Percentiles rank a stretch among this genome's conserved stretches.
These are phyloP conservation scores for Populus tremula DNA, from an alignment of 345 rosid species.

Conservation along the genomic window DNA sequence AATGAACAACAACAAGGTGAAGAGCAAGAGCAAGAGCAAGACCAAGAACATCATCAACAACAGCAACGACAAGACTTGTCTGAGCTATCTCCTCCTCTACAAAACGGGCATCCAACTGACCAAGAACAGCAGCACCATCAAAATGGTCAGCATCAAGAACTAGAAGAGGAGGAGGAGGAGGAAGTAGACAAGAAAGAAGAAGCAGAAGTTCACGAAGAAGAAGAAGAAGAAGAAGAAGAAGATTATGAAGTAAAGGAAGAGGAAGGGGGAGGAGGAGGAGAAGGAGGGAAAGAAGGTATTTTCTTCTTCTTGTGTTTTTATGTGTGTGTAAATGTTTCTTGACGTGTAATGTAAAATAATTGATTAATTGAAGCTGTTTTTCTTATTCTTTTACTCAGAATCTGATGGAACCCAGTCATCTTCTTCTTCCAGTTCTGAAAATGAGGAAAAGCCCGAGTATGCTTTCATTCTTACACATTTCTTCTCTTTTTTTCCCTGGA, in stretches of 20 bases:
- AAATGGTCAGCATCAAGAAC: not conserved
- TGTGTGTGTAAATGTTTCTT: not conserved
- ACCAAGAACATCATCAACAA: not conserved
- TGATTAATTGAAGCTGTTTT: conserved; percentile 23
- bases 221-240: conserved; percentile 27
- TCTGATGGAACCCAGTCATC: conserved; percentile 51
- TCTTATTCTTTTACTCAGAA: conserved; percentile 36
- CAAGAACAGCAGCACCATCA: conserved; percentile 1
- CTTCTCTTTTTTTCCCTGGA: conserved; percentile 3
- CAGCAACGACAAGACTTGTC: not conserved
- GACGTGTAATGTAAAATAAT: conserved; percentile 15
- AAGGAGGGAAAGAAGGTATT: conserved; percentile 16
- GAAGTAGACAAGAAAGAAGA: conserved; percentile 3
- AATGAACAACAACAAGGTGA: conserved; percentile 21
- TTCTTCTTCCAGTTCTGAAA: conserved; percentile 37
- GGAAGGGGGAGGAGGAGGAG: conserved; percentile 31
- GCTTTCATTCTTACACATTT: conserved; percentile 11
- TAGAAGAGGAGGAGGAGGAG: not conserved
- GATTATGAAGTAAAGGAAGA: conserved; percentile 26
- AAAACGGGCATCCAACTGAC: conserved; percentile 16
- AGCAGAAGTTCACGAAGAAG: conserved; percentile 30
- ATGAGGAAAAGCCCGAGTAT: conserved; percentile 62
- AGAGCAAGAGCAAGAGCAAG: conserved; percentile 16
- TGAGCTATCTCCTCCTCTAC: conserved; percentile 7
- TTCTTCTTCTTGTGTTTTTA: not conserved